Conservation (phyloP, 2,329 filamentous ascomycete genomes). For the Trichoderma sp. region DNA sequence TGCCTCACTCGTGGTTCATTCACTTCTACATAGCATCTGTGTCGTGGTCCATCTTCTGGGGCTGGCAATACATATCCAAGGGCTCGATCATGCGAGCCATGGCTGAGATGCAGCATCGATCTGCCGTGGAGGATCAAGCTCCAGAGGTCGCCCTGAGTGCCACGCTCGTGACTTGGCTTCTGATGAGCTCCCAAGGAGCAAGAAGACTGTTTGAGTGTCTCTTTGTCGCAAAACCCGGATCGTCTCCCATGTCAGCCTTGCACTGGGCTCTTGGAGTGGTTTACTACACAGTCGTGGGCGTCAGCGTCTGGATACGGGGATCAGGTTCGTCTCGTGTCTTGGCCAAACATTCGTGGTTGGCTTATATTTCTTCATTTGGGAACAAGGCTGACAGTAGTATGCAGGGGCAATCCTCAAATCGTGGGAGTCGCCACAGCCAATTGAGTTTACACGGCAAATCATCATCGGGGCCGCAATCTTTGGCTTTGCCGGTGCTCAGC, state of each 20-base stretch:
- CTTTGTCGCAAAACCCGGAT: constrained; percentile 59
- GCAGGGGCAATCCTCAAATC: constrained; percentile 39
- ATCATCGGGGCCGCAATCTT: constrained; percentile 62
- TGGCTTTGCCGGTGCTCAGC: constrained; percentile 67
- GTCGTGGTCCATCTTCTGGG: constrained; percentile 73
- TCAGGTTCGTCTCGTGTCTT: constrained; percentile 55
- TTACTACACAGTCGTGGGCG: constrained; percentile 73
- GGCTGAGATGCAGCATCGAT: constrained; percentile 41
- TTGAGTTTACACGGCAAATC: constrained; percentile 32
- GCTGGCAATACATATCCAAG: constrained; percentile 57
- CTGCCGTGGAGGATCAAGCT: constrained; percentile 8
- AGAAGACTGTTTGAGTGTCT: constrained; percentile 78
- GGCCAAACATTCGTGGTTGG: neutral
- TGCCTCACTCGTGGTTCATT: constrained; percentile 87
- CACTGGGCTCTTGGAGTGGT: constrained; percentile 78
- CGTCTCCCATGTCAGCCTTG: constrained; percentile 79
- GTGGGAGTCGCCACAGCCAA: constrained; percentile 33
- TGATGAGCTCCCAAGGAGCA: constrained; percentile 74
- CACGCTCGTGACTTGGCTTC: constrained; percentile 65
- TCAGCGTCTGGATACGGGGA: constrained; percentile 85
- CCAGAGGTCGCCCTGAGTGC: constrained; percentile 59
- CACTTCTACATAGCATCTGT: constrained; percentile 83
- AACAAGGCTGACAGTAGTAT: neutral
- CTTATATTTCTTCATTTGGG: neutral
- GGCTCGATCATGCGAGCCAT: constrained; percentile 57